Conservation (phyloP, 805 yeast species). For the Wickerhamiella brachini region DNA sequence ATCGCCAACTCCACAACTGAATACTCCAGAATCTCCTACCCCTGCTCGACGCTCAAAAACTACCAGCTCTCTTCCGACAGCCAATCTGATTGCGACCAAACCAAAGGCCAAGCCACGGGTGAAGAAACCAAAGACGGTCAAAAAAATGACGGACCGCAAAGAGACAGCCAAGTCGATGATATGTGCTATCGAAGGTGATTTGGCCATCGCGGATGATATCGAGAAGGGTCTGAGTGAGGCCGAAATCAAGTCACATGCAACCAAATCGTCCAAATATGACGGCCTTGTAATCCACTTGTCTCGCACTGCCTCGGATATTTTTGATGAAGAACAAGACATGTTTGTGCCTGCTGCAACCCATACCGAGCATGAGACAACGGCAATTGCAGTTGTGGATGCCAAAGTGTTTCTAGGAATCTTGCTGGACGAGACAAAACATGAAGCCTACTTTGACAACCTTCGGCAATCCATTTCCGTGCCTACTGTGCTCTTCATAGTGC, state of each 20-base stretch:
- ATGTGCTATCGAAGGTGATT: not conserved
- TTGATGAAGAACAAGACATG: not conserved
- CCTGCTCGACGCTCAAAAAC: not conserved
- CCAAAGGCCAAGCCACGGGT: not conserved
- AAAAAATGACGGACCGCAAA: constrained; percentile 3
- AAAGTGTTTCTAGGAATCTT: not conserved
- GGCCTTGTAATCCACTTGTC: not conserved
- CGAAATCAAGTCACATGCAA: not conserved
- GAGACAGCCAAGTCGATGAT: constrained; percentile 1
- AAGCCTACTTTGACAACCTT: not conserved
- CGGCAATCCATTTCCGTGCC: not conserved
- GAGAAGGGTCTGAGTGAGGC: not conserved
- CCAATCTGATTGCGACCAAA: not conserved
- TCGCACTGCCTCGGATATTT: not conserved
- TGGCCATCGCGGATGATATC: not conserved
- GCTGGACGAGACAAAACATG: not conserved
- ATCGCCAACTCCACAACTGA: not conserved
- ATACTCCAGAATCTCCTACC: not conserved
- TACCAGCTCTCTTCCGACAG: not conserved
- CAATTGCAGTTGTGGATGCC: not conserved
- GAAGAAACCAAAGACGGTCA: not conserved
- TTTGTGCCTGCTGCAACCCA: constrained; percentile 3
- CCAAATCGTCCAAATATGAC: not conserved
- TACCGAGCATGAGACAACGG: not conserved
- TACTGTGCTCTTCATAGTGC: not conserved